Conservation (phyloP, 2,329 filamentous ascomycete genomes). For the Huntiella bhutanensis region DNA sequence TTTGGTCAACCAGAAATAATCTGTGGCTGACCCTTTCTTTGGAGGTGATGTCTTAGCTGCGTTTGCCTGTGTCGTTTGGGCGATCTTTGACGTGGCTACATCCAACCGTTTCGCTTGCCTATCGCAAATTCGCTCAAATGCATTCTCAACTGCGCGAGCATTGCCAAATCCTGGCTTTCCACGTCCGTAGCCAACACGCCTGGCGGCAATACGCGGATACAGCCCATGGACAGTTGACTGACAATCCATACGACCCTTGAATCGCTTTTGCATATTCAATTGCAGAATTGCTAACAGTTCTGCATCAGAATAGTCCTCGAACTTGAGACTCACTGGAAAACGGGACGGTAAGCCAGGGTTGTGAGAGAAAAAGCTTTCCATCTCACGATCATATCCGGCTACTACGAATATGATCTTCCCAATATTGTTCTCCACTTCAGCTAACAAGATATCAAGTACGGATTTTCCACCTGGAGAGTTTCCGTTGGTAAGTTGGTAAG, state of each 20-base stretch:
- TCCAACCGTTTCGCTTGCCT: slow-evolving; percentile 40
- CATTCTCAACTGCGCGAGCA: slow-evolving; percentile 48
- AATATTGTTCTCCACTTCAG: slow-evolving; percentile 51
- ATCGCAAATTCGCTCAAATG: slow-evolving; percentile 30
- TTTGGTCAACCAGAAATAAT: slow-evolving; percentile 24
- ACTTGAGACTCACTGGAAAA: slow-evolving; percentile 46
- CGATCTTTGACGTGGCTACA: slow-evolving; percentile 17
- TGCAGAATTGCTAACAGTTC: slow-evolving; percentile 46
- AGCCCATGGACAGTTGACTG: slow-evolving; percentile 40
- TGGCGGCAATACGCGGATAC: slow-evolving; percentile 42
- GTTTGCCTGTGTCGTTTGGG: slow-evolving; percentile 10
- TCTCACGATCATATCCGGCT: slow-evolving; percentile 54
- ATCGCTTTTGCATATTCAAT: slow-evolving; percentile 34
- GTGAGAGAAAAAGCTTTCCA: slow-evolving; percentile 59
- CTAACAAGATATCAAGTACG: slow-evolving; percentile 51
- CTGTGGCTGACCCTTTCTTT: slow-evolving; percentile 16
- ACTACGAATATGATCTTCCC: slow-evolving; percentile 55
- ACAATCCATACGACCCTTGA: slow-evolving; percentile 33
- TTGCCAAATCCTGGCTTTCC: slow-evolving; percentile 55
- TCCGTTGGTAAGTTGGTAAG: slow-evolving; percentile 49
- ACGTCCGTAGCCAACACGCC: slow-evolving; percentile 41
- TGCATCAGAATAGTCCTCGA: slow-evolving; percentile 47
- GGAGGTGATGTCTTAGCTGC: neutral
- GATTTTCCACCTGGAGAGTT: slow-evolving; percentile 36
- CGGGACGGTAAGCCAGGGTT: slow-evolving; percentile 54